These are phyloP conservation scores for Phytophthora kernoviae DNA, from an alignment of 352 stramenopile species.

Conservation along the genomic window DNA sequence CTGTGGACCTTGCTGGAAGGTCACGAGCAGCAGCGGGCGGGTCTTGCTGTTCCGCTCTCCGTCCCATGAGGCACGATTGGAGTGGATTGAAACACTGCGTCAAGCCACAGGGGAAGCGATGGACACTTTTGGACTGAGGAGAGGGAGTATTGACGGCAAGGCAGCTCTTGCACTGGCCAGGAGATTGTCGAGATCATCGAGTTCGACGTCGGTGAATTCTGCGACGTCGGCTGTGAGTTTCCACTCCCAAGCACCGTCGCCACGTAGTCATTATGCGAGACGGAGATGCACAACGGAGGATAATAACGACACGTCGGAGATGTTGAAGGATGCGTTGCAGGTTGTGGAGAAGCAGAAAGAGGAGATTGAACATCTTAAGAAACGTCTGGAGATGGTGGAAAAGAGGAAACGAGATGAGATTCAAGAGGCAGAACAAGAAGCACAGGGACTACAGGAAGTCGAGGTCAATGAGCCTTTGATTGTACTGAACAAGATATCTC, in stretches of 20 bases:
- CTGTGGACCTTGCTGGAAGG: constrained; percentile 76
- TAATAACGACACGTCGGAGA: constrained; percentile 53
- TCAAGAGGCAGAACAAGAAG: not conserved
- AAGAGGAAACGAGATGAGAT: not conserved
- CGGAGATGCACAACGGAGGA: constrained; percentile 27
- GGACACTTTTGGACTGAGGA: constrained; percentile 1
- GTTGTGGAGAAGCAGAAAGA: constrained; percentile 71
- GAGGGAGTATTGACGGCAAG: constrained; percentile 35
- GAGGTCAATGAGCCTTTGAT: constrained; percentile 29
- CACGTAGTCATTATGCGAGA: constrained; percentile 12
- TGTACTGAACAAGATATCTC: constrained; percentile 25
- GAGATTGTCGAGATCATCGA: constrained; percentile 36
- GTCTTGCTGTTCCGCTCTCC: constrained; percentile 71
- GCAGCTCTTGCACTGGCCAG: constrained; percentile 30
- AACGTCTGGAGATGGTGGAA: constrained; percentile 23
- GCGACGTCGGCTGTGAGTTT: constrained; percentile 21
- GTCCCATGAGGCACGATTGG: constrained; percentile 45
- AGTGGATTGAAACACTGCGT: constrained; percentile 62
- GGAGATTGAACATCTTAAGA: constrained; percentile 69
- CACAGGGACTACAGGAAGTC: constrained; percentile 1
- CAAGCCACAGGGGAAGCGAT: constrained; percentile 20
- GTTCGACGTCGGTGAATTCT: constrained; percentile 24
- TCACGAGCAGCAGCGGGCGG: constrained; percentile 58
- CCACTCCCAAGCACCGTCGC: constrained; percentile 20
- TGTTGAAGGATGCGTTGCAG: constrained; percentile 72